Evolutionary conservation across 2,329 filamentous ascomycete species (phyloP).

Genomic region (Cytospora mali): DNA sequence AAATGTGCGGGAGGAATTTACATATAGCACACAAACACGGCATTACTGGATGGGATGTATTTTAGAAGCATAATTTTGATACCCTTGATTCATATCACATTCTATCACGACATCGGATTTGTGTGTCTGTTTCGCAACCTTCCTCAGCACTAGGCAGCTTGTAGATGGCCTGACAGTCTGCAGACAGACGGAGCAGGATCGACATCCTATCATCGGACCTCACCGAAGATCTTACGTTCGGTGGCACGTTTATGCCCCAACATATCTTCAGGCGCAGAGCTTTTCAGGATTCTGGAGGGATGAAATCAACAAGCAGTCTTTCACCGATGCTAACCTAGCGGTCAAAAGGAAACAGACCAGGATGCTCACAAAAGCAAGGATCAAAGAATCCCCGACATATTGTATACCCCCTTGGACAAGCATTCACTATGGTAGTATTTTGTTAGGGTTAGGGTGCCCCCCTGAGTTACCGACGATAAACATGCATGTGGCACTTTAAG

Average conservation of each 20-base stretch:
- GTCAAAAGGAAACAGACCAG: neutral
- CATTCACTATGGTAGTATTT: no score
- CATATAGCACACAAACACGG: neutral
- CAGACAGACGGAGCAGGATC: slow-evolving; percentile 14
- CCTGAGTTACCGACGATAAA: neutral
- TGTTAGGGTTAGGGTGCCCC: neutral
- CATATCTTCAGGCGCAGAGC: neutral
- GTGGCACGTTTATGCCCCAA: slow-evolving; percentile 9
- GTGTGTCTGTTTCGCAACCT: neutral
- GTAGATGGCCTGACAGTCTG: neutral
- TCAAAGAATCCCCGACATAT: neutral
- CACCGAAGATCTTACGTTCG: slow-evolving; percentile 26
- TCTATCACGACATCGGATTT: neutral
- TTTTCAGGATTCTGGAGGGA: slow-evolving; percentile 1
- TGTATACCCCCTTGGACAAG: no score
- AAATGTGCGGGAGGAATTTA: slow-evolving; percentile 1
- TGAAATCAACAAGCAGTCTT: no score
- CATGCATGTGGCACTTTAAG: neutral
- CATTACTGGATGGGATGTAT: slow-evolving; percentile 15
- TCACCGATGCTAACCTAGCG: no score
- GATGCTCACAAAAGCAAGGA: neutral
- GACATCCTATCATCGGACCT: slow-evolving; percentile 19
- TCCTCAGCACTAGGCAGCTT: neutral
- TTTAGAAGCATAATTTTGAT: slow-evolving; percentile 23
- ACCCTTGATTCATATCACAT: slow-evolving; percentile 17